Evolutionary conservation across 1,284 basidiomycete genomes (phyloP).

Genomic region (Sparassis latifolia): DNA sequence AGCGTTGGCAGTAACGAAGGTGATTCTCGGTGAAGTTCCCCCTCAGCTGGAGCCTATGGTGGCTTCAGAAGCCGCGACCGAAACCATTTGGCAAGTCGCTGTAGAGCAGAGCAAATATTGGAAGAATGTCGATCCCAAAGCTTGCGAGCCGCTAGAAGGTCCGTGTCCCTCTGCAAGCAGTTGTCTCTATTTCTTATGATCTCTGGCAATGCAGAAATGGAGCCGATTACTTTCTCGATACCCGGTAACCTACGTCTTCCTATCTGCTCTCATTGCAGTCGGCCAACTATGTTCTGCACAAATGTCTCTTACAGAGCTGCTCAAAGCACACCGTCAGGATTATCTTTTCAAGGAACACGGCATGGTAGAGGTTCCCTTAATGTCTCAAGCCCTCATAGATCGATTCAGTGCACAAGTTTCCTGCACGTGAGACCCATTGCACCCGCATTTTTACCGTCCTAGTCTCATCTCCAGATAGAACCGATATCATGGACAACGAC

Average conservation of each 20-base stretch:
- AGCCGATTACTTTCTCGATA: slow-evolving; percentile 55
- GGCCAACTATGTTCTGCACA: slow-evolving; percentile 29
- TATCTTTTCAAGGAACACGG: slow-evolving; percentile 67
- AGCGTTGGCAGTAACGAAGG: slow-evolving; percentile 78
- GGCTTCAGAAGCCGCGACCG: slow-evolving; percentile 74
- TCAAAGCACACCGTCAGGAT: slow-evolving; percentile 80
- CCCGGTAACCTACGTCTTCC: slow-evolving; percentile 39
- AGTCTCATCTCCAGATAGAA: slow-evolving; percentile 30
- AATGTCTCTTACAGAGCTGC: slow-evolving; percentile 68
- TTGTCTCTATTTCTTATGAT: slow-evolving; percentile 5
- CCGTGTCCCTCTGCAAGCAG: slow-evolving; percentile 4
- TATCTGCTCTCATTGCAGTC: not conserved
- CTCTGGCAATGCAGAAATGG: slow-evolving; percentile 36
- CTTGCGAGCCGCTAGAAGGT: slow-evolving; percentile 77
- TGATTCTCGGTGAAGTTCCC: slow-evolving; percentile 84
- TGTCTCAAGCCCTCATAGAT: slow-evolving; percentile 56
- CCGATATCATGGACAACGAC: slow-evolving; percentile 60
- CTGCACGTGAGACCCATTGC: slow-evolving; percentile 60
- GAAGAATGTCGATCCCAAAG: slow-evolving; percentile 77
- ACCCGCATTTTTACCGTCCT: not conserved
- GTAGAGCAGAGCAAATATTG: slow-evolving; percentile 86
- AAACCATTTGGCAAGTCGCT: slow-evolving; percentile 85
- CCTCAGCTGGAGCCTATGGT: slow-evolving; percentile 64
- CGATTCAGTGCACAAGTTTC: slow-evolving; percentile 76
- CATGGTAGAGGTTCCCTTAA: slow-evolving; percentile 78